phyloP scores from a whole-genome alignment of 495 filamentous ascomycete genomes.

The Lophium mytilinum region DNA sequence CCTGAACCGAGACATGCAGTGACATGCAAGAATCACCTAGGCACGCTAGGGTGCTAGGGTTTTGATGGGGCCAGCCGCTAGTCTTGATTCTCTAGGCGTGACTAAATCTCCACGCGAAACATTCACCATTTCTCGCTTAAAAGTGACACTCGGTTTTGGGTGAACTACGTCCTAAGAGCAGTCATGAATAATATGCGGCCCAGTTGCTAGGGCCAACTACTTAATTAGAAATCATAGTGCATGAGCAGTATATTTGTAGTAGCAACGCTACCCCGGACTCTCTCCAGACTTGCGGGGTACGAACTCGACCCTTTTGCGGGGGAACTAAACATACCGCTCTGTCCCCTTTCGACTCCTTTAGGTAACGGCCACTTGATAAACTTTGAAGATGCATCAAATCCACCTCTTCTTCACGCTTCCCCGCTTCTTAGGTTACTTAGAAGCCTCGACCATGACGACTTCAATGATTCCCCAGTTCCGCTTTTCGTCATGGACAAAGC shows the following conservation, averaged over 20 bases:
- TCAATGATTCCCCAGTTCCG: not conserved
- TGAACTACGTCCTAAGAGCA: not conserved
- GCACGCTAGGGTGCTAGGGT: too few species aligned
- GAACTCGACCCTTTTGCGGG: not conserved
- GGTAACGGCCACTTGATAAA: not conserved
- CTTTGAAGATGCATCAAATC: not conserved
- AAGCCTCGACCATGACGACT: not conserved
- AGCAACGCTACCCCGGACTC: not conserved
- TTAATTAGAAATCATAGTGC: not conserved
- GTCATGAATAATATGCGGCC: not conserved
- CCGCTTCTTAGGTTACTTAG: not conserved
- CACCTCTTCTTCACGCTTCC: not conserved
- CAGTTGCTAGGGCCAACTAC: not conserved
- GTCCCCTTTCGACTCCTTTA: not conserved
- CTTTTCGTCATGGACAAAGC: not conserved
- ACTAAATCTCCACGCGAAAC: too few species aligned
- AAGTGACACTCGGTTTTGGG: too few species aligned
- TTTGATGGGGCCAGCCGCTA: too few species aligned
- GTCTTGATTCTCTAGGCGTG: too few species aligned
- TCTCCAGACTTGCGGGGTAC: not conserved
- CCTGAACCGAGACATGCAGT: too few species aligned
- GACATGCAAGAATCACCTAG: too few species aligned
- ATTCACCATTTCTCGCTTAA: too few species aligned
- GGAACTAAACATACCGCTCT: not conserved
- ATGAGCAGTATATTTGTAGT: not conserved